A percentile compares a stretch with the other conserved stretches of the same genome.
phyloP scores from a whole-genome alignment of 163 green algal species.

The Scenedesmus sp. region DNA sequence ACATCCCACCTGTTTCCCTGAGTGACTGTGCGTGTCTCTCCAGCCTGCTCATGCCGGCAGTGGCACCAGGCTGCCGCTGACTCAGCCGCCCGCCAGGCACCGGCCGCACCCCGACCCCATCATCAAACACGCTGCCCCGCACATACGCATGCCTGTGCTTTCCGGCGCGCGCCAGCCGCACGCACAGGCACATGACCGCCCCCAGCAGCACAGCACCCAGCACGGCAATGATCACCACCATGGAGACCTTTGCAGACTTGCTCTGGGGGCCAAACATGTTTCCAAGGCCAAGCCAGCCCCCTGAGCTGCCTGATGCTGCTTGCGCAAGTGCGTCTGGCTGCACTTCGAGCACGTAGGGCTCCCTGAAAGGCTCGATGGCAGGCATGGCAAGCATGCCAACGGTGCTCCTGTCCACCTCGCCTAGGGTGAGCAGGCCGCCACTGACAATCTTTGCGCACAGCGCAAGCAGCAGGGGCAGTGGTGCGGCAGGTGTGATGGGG shows the following conservation, averaged over 20 bases:
- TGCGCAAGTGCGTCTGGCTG: background rate
- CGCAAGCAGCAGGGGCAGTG: background rate
- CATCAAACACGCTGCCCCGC: background rate
- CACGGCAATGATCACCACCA: constrained; percentile 10
- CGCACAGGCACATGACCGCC: background rate
- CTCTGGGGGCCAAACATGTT: too few relatives aligned
- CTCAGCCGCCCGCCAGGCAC: background rate
- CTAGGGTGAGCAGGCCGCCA: background rate
- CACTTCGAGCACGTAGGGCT: background rate
- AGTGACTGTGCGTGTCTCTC: background rate
- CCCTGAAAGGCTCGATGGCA: background rate
- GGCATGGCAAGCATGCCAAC: constrained; percentile 21
- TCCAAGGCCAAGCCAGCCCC: background rate
- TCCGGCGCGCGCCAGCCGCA: background rate
- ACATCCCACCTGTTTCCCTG: background rate
- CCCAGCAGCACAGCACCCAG: constrained; percentile 21
- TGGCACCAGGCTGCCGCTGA: background rate
- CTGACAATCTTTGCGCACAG: background rate
- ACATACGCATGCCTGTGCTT: background rate
- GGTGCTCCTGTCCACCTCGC: background rate
- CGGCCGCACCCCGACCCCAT: background rate
- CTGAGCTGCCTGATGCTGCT: background rate
- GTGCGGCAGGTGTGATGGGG: background rate
- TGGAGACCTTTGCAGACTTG: background rate
- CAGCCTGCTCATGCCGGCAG: constrained; percentile 21